Conservation (phyloP, 768 basidiomycete genomes). For the Chlorophyllum brunneum region DNA sequence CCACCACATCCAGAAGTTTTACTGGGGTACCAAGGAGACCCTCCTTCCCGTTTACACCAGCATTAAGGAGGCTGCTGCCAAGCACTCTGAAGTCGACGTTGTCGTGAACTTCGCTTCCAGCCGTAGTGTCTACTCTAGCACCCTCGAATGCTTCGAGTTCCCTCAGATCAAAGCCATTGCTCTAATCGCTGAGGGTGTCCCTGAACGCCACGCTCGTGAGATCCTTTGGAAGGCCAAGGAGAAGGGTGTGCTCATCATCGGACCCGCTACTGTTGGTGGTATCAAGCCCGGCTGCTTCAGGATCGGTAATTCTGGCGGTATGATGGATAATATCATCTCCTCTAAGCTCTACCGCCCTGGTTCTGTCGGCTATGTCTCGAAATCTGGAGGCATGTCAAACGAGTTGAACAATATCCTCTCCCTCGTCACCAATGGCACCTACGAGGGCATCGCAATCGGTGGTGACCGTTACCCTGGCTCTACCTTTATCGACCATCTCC, state of each 20-base stretch:
- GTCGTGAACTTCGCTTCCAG: slow-evolving; percentile 98
- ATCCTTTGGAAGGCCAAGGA: slow-evolving; percentile 85
- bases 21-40: slow-evolving; percentile 99
- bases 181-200: slow-evolving; percentile 98
- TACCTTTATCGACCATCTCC: slow-evolving; percentile 97
- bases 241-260: slow-evolving; percentile 86
- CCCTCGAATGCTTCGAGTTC: slow-evolving; percentile 81
- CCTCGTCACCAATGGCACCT: slow-evolving; percentile 93
- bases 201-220: slow-evolving; percentile 95
- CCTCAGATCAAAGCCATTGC: slow-evolving; percentile 64
- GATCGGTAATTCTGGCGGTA: slow-evolving; percentile 98
- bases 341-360: slow-evolving; percentile 98
- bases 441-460: slow-evolving; percentile 99
- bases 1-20: slow-evolving; percentile 99
- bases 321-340: slow-evolving; percentile 99
- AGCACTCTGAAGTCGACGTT: slow-evolving; percentile 95
- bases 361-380: slow-evolving; percentile 98
- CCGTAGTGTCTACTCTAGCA: slow-evolving; percentile 91
- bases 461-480: slow-evolving; percentile 99
- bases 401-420: slow-evolving; percentile 99
- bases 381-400: slow-evolving; percentile 99
- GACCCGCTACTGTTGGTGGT: slow-evolving; percentile 97
- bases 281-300: slow-evolving; percentile 99
- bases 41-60: slow-evolving; percentile 96
- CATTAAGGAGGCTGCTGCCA: slow-evolving; percentile 84